Percentiles rank a stretch among this genome's conserved stretches.
These are phyloP conservation scores for Eleusine indica DNA, from an alignment of 176 grass and related monocot genomes.

Conservation along the genomic window DNA sequence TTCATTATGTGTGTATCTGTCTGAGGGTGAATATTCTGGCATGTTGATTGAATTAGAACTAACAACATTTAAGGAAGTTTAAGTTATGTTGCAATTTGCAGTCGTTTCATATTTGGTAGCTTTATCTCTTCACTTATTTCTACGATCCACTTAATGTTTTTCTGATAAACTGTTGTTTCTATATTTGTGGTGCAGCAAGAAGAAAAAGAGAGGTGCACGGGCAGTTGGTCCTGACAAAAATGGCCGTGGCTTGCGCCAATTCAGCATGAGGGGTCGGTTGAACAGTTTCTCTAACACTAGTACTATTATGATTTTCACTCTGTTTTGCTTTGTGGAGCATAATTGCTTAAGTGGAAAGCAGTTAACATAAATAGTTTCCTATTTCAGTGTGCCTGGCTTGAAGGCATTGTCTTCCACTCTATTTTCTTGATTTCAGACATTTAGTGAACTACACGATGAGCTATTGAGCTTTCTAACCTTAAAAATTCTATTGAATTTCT, in stretches of 20 bases:
- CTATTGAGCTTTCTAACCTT: constrained; percentile 12
- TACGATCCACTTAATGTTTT: background rate
- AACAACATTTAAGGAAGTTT: constrained; percentile 15
- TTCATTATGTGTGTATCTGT: constrained; percentile 8
- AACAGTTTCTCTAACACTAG: constrained; percentile 3
- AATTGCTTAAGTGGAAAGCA: background rate
- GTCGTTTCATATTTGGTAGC: constrained; percentile 18
- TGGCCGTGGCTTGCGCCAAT: constrained; percentile 93
- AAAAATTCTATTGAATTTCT: constrained; percentile 22
- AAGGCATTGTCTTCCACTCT: constrained; percentile 9
- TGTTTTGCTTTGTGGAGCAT: constrained; percentile 13
- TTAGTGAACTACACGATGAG: background rate
- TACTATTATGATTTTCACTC: constrained; percentile 18
- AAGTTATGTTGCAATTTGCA: constrained; percentile 1
- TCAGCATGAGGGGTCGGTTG: constrained; percentile 91
- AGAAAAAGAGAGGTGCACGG: constrained; percentile 84
- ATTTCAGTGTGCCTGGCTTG: background rate
- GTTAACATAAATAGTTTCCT: background rate
- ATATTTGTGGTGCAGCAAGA: constrained; percentile 67
- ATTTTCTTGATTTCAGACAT: background rate
- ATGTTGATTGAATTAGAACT: constrained; percentile 28
- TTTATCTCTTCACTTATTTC: constrained; percentile 24
- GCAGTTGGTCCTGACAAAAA: constrained; percentile 84
- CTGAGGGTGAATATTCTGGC: background rate
- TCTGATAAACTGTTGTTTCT: constrained; percentile 25